These are phyloP conservation scores for Penicillium macrosclerotiorum DNA, from an alignment of 495 filamentous ascomycete species.

Conservation along the genomic window DNA sequence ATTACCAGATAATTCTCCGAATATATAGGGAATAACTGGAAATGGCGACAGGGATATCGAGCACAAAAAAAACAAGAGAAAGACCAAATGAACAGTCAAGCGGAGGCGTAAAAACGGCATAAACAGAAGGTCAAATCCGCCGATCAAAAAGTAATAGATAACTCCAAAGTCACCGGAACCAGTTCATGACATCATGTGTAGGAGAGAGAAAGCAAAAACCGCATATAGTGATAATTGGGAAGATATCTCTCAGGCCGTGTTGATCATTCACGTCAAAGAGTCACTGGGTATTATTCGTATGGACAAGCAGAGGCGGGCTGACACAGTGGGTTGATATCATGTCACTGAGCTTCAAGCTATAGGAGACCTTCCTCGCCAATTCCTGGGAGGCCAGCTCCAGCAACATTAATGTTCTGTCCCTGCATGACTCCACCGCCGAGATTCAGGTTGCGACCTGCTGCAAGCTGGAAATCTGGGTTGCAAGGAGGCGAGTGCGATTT, in stretches of 20 bases:
- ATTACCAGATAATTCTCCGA: constrained; percentile 14
- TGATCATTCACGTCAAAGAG: constrained; percentile 21
- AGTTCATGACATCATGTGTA: constrained; percentile 26
- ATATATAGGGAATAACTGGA: constrained; percentile 4
- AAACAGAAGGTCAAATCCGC: not conserved
- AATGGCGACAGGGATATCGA: constrained; percentile 22
- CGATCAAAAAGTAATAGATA: constrained; percentile 12
- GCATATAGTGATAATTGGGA: no score
- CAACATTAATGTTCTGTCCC: constrained; percentile 51
- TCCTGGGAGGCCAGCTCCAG: constrained; percentile 50
- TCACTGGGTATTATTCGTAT: constrained; percentile 24
- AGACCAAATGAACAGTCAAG: constrained; percentile 7
- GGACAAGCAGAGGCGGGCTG: constrained; percentile 11
- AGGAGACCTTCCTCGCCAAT: constrained; percentile 51
- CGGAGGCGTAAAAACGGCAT: not conserved
- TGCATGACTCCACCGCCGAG: constrained; percentile 50
- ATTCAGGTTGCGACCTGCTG: constrained; percentile 37
- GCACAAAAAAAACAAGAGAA: constrained; percentile 9
- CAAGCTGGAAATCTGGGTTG: constrained; percentile 50
- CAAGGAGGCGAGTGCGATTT: constrained; percentile 82
- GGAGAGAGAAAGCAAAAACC: constrained; percentile 1
- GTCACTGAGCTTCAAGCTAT: constrained; percentile 18
- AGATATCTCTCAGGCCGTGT: constrained; percentile 11
- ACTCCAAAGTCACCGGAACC: constrained; percentile 26
- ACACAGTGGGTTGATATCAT: constrained; percentile 3